Percentiles rank a stretch among this genome's conserved stretches.
Evolutionary conservation across 768 basidiomycete genomes (phyloP).

Genomic region (Hypholoma sublateritium): DNA sequence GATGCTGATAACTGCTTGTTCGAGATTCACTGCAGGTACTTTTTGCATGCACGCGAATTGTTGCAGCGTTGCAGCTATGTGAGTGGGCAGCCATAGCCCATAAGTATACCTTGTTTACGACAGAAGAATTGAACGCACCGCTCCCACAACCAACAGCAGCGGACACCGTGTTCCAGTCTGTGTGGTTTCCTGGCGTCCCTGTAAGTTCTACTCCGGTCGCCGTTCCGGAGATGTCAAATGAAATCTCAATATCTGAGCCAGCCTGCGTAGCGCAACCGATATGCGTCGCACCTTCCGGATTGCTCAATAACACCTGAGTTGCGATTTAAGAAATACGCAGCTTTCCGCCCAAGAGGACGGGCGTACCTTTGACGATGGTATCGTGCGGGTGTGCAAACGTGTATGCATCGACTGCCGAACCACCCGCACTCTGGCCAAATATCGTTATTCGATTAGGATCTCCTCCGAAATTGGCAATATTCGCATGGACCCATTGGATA

Average conservation of each 20-base stretch:
- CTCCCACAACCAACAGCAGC: constrained; percentile 31
- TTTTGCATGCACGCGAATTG: constrained; percentile 38
- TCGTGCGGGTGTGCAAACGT: constrained; percentile 34
- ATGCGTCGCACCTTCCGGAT: background rate
- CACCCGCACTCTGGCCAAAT: constrained; percentile 39
- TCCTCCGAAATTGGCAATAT: constrained; percentile 45
- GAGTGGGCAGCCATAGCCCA: too few relatives aligned
- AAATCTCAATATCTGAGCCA: too few relatives aligned
- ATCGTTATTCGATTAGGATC: constrained; percentile 37
- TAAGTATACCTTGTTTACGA: too few relatives aligned
- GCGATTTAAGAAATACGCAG: too few relatives aligned
- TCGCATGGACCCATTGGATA: constrained; percentile 45
- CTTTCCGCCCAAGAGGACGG: too few relatives aligned
- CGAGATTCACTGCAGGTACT: constrained; percentile 26
- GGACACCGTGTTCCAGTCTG: constrained; percentile 18
- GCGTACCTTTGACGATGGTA: constrained; percentile 29
- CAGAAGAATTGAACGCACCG: constrained; percentile 18
- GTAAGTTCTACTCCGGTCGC: too few relatives aligned
- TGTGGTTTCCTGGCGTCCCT: background rate
- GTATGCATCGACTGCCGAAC: constrained; percentile 31
- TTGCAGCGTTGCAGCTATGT: too few relatives aligned
- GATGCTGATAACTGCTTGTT: constrained; percentile 30
- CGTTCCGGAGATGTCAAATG: too few relatives aligned
- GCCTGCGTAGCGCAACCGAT: background rate
- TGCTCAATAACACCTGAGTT: constrained; percentile 6